Conservation (phyloP, 345 rosid genomes). For the Syzygium aqueum region DNA sequence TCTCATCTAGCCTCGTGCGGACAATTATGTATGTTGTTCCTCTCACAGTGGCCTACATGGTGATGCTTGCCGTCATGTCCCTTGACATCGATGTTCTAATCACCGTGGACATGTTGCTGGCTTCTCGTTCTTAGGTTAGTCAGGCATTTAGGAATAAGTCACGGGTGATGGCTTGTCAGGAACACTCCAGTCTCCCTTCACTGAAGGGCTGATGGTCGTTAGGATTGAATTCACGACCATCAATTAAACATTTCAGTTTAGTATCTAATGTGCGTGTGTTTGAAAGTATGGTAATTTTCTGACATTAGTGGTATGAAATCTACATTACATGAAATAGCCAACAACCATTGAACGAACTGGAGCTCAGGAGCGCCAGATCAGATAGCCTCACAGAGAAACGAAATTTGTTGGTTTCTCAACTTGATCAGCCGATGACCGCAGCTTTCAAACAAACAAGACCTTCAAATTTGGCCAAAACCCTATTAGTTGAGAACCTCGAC, state of each 20-base stretch:
- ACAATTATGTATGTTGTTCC: conserved; percentile 5
- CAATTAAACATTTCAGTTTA: not conserved
- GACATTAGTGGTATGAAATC: not conserved
- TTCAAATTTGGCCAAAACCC: not conserved
- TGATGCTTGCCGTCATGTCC: conserved; percentile 29
- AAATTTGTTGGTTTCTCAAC: not conserved
- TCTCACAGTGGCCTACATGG: conserved; percentile 13
- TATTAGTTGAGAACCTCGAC: no score
- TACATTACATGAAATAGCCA: no score
- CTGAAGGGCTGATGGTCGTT: not conserved
- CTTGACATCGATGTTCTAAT: not conserved
- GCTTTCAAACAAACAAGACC: not conserved
- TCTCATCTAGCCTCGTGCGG: not conserved
- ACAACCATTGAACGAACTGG: no score
- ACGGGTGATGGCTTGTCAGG: not conserved
- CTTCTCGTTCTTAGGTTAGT: conserved; percentile 14
- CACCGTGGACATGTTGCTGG: conserved; percentile 8
- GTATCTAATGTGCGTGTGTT: not conserved
- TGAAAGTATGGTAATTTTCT: not conserved
- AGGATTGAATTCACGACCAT: not conserved
- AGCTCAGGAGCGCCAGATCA: no score
- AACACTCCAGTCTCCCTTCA: not conserved
- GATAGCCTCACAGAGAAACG: no score
- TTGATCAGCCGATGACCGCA: not conserved
- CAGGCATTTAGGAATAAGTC: conserved; percentile 6